Base-by-base conservation (phyloP, 306 rosid genomes). In the Cucurbita ficifolia region DNA sequence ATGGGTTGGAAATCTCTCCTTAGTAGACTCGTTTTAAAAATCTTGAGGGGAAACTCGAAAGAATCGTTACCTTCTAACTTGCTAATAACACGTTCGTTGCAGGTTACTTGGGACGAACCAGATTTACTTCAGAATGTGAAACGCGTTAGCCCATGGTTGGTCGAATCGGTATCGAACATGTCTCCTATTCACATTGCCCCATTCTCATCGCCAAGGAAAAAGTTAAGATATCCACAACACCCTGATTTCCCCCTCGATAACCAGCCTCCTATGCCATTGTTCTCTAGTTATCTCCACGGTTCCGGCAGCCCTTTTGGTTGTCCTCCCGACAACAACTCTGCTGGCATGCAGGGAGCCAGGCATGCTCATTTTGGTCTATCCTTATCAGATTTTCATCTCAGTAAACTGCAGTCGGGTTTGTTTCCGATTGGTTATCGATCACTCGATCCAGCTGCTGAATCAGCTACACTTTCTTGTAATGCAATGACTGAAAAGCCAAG, bases 281-380 rank as follows among this genome's bases (percentile, higher is more conserved):
- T 84, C 72, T 54, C 96, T 43, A 75, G 84, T 77, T 84, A 83
- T 68, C 83, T 86, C 78, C 78, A 87, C 78, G 88, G 88, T 57
- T 78, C 86, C 49, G 70, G 81, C 83, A 85, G 82, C 82, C 89
- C 83, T 50, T 89, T 85, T 5, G 82, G 89, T 81, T 85, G 81
- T 89, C 81, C 82, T 78, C 86, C 89, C 77, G 88, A 94, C 76
- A 87, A 79, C 78, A 69, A 89, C 86, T 96, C 98, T 94, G 97
- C 98, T 89, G 96, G 99, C 99, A 95, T 95, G 99, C 99, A 95
- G 99, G 99, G 99, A 95, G 99, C 99, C 97, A 89, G 96, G 99
- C 99, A 95, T 85, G 94, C 87, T 89, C 88, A 80, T 84, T 88
- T 79, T 39, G 96, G 88, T 88, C 79, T 84, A 77, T 80, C 96